Evolutionary conservation across 441 rosid species (phyloP).

Genomic region (Viola pubescens): DNA sequence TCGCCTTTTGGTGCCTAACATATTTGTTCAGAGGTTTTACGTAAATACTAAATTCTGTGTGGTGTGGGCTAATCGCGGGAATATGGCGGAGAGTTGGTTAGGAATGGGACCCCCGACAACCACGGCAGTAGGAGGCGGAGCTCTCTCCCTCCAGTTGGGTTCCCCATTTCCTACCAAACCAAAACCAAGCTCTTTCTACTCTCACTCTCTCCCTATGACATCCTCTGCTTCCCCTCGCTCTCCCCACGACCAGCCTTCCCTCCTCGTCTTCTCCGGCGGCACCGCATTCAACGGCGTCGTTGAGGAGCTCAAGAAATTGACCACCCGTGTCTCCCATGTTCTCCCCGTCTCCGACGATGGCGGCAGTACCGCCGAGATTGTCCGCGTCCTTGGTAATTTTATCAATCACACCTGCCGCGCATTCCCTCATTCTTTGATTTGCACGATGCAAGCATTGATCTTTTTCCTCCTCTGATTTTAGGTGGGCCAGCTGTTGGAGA

Average conservation of each 20-base stretch:
- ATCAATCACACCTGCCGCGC: too few relatives aligned
- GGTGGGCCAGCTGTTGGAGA: constrained; percentile 99
- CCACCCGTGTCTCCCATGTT: constrained; percentile 82
- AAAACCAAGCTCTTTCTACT: background rate
- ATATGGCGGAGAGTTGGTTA: constrained; percentile 40
- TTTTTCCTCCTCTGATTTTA: constrained; percentile 7
- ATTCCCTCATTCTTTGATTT: too few relatives aligned
- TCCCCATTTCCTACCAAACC: background rate
- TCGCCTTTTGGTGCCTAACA: too few relatives aligned
- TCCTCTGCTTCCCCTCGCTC: constrained; percentile 24
- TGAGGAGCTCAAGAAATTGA: constrained; percentile 76
- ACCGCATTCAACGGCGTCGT: constrained; percentile 97
- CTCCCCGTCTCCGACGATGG: constrained; percentile 97
- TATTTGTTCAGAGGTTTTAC: too few relatives aligned
- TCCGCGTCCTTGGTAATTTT: constrained; percentile 71
- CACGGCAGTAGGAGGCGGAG: background rate
- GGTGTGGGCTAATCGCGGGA: constrained; percentile 24
- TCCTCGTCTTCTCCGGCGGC: constrained; percentile 88
- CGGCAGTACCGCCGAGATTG: constrained; percentile 95
- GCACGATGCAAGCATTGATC: too few relatives aligned
- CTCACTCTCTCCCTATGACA: constrained; percentile 24
- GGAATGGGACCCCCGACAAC: constrained; percentile 26
- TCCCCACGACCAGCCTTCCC: constrained; percentile 46
- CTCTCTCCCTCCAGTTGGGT: constrained; percentile 7
- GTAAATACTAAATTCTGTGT: too few relatives aligned